These are phyloP conservation scores for Auricularia auricula-judae DNA, from an alignment of 768 basidiomycete genomes.

Conservation along the genomic window DNA sequence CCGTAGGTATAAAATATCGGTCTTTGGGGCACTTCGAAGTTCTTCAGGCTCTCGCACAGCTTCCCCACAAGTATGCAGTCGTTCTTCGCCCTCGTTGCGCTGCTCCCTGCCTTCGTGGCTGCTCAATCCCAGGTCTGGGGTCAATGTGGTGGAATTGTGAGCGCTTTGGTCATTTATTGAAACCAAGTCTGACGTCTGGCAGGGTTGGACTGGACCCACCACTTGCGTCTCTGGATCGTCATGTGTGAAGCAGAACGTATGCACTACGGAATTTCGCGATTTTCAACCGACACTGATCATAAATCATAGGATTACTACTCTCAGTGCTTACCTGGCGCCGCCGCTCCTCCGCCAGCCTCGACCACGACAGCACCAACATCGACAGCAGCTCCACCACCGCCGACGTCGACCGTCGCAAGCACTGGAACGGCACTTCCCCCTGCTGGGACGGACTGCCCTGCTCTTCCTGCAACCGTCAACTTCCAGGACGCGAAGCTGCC, in stretches of 20 bases:
- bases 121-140: background rate
- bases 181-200: background rate
- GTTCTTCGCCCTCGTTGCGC: background rate
- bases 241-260: background rate
- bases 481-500: conserved; percentile 34
- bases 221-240: background rate
- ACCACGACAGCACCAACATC: background rate
- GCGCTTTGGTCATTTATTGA: background rate
- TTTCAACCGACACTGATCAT: background rate
- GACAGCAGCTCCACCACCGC: background rate
- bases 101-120: background rate
- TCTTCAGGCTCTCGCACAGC: no score
- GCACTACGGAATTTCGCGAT: background rate
- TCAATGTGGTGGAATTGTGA: background rate
- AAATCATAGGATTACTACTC: background rate
- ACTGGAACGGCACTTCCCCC: background rate
- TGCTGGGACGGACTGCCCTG: background rate
- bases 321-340: background rate
- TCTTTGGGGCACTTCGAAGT: no score
- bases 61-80: background rate
- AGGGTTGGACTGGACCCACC: background rate
- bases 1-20: no score
- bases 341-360: background rate
- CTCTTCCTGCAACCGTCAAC: background rate
- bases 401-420: background rate